These are phyloP conservation scores for Apiospora rasikravindrae DNA, from an alignment of 2,329 filamentous ascomycete genomes.

Conservation along the genomic window DNA sequence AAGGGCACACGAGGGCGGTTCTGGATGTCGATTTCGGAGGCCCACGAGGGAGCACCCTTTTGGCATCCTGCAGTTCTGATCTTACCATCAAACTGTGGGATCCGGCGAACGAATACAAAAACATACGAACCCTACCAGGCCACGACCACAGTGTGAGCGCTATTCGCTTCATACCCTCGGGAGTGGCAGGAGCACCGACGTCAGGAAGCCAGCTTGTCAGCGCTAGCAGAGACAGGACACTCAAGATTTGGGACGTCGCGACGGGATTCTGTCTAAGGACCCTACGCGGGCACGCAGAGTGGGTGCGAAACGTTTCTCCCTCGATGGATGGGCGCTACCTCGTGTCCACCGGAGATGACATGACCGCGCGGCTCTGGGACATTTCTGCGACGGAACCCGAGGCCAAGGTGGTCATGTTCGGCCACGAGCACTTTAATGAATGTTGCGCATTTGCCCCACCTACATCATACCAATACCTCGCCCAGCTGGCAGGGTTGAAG, in stretches of 20 bases:
- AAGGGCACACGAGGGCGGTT: conserved; percentile 89
- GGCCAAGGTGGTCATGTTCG: conserved; percentile 78
- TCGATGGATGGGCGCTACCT: conserved; percentile 85
- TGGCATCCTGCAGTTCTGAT: conserved; percentile 86
- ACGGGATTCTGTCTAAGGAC: conserved; percentile 93
- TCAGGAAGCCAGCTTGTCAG: conserved; percentile 86
- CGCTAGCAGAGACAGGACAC: conserved; percentile 82
- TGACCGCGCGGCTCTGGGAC: conserved; percentile 85
- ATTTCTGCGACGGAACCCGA: conserved; percentile 71
- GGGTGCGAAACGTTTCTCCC: conserved; percentile 88
- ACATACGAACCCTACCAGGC: conserved; percentile 86
- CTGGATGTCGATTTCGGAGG: conserved; percentile 91
- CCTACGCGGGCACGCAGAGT: conserved; percentile 82
- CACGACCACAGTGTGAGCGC: conserved; percentile 93
- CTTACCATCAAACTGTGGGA: conserved; percentile 96
- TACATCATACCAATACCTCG: conserved; percentile 76
- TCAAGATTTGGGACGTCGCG: conserved; percentile 91
- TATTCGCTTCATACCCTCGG: conserved; percentile 85
- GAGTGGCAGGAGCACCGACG: conserved; percentile 76
- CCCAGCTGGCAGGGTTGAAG: conserved; percentile 79
- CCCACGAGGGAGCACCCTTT: conserved; percentile 76
- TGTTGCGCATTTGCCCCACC: conserved; percentile 88
- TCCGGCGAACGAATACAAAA: conserved; percentile 90
- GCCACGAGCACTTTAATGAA: conserved; percentile 85
- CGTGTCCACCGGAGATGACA: conserved; percentile 82